These are phyloP conservation scores for Tricladium varicosporioides DNA, from an alignment of 2,329 filamentous ascomycete species.

Conservation along the genomic window DNA sequence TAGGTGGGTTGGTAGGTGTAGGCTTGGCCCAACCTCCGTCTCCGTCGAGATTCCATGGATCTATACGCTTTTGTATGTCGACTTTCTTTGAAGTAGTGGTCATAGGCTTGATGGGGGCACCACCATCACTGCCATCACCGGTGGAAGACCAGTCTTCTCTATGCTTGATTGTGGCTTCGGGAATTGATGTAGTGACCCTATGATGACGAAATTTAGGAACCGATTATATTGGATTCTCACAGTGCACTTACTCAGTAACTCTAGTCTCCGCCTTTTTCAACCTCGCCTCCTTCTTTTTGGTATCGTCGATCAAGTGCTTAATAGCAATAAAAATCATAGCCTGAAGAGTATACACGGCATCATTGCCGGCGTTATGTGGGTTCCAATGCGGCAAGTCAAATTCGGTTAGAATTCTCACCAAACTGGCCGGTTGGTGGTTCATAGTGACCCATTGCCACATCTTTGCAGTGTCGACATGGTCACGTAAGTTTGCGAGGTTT, in stretches of 20 bases:
- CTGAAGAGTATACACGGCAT: slow-evolving; percentile 76
- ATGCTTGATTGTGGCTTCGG: slow-evolving; percentile 7
- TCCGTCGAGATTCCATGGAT: not conserved
- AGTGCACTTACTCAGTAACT: slow-evolving; percentile 18
- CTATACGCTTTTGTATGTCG: too few relatives aligned
- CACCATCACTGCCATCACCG: slow-evolving; percentile 28
- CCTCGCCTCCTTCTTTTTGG: slow-evolving; percentile 11
- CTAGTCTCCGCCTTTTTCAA: slow-evolving; percentile 13
- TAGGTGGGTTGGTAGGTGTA: too few relatives aligned
- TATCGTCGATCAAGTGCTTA: slow-evolving; percentile 24
- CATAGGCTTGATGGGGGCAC: slow-evolving; percentile 8
- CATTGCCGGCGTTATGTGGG: slow-evolving; percentile 87
- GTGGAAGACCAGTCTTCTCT: slow-evolving; percentile 28
- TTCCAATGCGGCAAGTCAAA: slow-evolving; percentile 62
- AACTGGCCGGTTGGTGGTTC: slow-evolving; percentile 50
- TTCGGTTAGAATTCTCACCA: slow-evolving; percentile 60
- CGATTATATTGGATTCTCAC: too few relatives aligned
- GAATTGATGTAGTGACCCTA: slow-evolving; percentile 15
- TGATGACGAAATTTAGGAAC: not conserved
- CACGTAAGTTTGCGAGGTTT: slow-evolving; percentile 53
- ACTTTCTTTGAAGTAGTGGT: not conserved
- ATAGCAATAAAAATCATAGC: slow-evolving; percentile 65
- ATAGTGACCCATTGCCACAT: slow-evolving; percentile 65
- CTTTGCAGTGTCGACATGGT: slow-evolving; percentile 69
- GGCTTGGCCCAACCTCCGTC: not conserved